phyloP scores from a whole-genome alignment of 495 filamentous ascomycete species.

The Haplographium delicatum region DNA sequence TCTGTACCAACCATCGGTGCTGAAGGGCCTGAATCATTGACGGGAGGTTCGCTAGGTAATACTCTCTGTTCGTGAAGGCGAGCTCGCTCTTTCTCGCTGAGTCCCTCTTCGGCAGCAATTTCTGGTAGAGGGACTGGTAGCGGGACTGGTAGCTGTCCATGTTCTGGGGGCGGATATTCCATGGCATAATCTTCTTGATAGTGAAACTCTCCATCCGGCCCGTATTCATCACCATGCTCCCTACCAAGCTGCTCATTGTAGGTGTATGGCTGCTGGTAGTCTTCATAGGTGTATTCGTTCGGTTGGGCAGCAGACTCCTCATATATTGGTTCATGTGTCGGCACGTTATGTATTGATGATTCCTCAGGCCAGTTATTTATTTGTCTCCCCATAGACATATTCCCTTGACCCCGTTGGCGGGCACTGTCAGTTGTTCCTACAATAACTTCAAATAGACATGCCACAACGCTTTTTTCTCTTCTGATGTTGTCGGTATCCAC shows the following conservation, averaged over 20 bases:
- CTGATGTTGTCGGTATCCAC: slow-evolving; percentile 86
- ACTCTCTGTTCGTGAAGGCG: slow-evolving; percentile 62
- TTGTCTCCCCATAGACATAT: slow-evolving; percentile 2
- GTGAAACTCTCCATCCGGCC: slow-evolving; percentile 33
- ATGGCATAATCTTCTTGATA: slow-evolving; percentile 35
- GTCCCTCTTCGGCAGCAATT: slow-evolving; percentile 42
- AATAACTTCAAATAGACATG: slow-evolving; percentile 74
- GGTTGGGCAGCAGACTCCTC: slow-evolving; percentile 9
- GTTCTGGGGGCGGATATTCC: slow-evolving; percentile 25
- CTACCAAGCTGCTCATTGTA: slow-evolving; percentile 22
- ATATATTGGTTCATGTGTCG: slow-evolving; percentile 11
- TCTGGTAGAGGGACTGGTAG: slow-evolving; percentile 46
- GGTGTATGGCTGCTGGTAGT: slow-evolving; percentile 9
- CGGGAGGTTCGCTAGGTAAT: slow-evolving; percentile 64
- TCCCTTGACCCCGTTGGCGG: slow-evolving; percentile 44
- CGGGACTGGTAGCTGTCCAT: slow-evolving; percentile 32
- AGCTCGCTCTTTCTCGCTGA: slow-evolving; percentile 65
- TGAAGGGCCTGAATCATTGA: slow-evolving; percentile 39
- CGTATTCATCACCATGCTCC: slow-evolving; percentile 29
- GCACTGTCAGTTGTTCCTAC: slow-evolving; percentile 83
- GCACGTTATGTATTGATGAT: background rate
- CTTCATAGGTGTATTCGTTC: no score
- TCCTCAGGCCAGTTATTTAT: slow-evolving; percentile 10
- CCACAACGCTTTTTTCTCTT: slow-evolving; percentile 82
- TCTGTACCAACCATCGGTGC: slow-evolving; percentile 21